phyloP scores from a whole-genome alignment of 2,329 filamentous ascomycete genomes.

The Alternaria conjuncta region DNA sequence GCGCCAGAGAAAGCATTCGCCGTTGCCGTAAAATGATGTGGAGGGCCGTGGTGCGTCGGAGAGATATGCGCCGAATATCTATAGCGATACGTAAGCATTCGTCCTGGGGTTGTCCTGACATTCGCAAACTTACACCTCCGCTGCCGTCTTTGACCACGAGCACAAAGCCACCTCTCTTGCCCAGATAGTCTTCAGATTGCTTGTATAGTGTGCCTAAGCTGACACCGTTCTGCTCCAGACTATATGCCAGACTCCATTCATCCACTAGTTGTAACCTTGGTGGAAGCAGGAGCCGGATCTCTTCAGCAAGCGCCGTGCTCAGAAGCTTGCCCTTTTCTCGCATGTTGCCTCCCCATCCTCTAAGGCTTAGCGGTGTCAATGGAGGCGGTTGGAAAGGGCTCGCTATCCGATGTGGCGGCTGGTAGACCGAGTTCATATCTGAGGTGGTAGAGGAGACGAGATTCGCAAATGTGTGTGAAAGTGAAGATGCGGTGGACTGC shows the following conservation, averaged over 20 bases:
- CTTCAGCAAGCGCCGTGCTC: conserved; percentile 78
- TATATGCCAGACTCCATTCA: conserved; percentile 86
- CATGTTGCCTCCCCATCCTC: conserved; percentile 69
- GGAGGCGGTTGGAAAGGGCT: conserved; percentile 89
- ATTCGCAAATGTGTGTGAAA: conserved; percentile 44
- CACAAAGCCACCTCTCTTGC: conserved; percentile 81
- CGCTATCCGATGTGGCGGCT: conserved; percentile 65
- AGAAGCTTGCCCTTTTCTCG: conserved; percentile 69
- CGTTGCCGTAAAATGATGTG: conserved; percentile 90
- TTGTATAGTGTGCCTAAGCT: conserved; percentile 87
- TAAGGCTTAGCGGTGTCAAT: conserved; percentile 77
- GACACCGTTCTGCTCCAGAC: conserved; percentile 88
- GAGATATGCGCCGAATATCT: conserved; percentile 89
- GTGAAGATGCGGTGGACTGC: conserved; percentile 28
- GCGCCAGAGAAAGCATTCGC: conserved; percentile 93
- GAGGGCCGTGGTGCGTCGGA: conserved; percentile 84
- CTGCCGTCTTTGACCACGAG: conserved; percentile 81
- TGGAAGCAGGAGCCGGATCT: conserved; percentile 88
- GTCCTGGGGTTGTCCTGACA: not conserved
- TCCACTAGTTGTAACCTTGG: conserved; percentile 86
- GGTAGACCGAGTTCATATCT: conserved; percentile 66
- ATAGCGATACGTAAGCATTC: conserved; percentile 12
- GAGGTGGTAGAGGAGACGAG: conserved; percentile 39
- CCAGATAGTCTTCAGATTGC: conserved; percentile 71
- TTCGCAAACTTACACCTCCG: conserved; percentile 67